Evolutionary conservation across 176 grass and related monocot genomes (phyloP).

Genomic region (Themeda triandra): DNA sequence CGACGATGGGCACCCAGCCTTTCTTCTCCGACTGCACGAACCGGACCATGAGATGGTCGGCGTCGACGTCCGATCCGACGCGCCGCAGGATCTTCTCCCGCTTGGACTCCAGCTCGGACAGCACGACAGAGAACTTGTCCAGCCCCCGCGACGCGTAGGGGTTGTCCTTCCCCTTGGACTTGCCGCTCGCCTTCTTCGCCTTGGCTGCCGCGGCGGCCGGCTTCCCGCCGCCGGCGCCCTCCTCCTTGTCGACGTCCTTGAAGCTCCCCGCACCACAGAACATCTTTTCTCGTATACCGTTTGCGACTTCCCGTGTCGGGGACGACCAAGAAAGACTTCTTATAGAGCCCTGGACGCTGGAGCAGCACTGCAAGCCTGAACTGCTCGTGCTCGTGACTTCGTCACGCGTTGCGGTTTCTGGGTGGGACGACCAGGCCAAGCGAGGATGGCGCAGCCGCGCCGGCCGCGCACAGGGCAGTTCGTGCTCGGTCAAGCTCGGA

Average conservation of each 20-base stretch:
- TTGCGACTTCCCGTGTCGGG: not conserved
- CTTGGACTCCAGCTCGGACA: conserved; percentile 73
- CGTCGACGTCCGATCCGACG: conserved; percentile 30
- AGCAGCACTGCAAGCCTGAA: not conserved
- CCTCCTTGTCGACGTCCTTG: conserved; percentile 54
- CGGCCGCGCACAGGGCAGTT: not conserved
- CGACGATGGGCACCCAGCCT: conserved; percentile 69
- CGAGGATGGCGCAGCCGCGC: not conserved
- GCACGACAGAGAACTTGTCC: conserved; percentile 87
- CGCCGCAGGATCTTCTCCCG: conserved; percentile 61
- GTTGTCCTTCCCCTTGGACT: conserved; percentile 52
- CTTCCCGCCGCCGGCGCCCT: not conserved
- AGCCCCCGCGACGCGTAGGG: conserved; percentile 78
- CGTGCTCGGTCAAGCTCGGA: conserved; percentile 29
- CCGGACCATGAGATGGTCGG: conserved; percentile 49
- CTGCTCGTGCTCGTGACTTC: not conserved
- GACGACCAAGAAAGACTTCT: not conserved
- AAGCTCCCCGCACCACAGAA: conserved; percentile 51
- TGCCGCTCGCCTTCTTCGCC: not conserved
- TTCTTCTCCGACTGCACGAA: conserved; percentile 64
- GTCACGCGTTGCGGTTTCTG: not conserved
- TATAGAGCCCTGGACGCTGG: conserved; percentile 1
- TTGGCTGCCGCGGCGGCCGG: not conserved
- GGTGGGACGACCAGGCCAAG: conserved; percentile 3
- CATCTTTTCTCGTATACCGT: conserved; percentile 41